phyloP scores from a whole-genome alignment of 768 basidiomycete species.

The Collybia sp. region DNA sequence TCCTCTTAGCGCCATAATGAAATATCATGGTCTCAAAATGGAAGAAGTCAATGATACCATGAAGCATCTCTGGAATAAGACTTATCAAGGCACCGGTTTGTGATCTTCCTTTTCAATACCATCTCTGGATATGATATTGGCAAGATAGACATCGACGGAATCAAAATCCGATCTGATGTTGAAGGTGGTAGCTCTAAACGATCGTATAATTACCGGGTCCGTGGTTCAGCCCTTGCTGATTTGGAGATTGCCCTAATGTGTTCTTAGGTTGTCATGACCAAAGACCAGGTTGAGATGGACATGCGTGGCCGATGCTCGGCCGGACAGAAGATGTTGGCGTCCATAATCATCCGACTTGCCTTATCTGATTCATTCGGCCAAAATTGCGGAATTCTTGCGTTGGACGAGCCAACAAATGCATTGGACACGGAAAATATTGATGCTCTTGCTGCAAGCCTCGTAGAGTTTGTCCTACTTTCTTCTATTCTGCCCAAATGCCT shows the following conservation, averaged over 20 bases:
- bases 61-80: constrained; percentile 97
- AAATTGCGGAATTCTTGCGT: constrained; percentile 94
- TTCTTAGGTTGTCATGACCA: constrained; percentile 93
- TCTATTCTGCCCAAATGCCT: constrained; percentile 3
- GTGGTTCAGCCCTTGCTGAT: constrained; percentile 17
- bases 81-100: constrained; percentile 95
- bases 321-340: constrained; percentile 97
- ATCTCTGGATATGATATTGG: constrained; percentile 3
- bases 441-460: constrained; percentile 85
- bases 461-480: constrained; percentile 61
- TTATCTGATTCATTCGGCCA: constrained; percentile 97
- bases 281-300: constrained; percentile 99
- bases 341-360: constrained; percentile 95
- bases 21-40: constrained; percentile 97
- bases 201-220: constrained; percentile 94
- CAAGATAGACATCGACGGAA: constrained; percentile 90
- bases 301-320: constrained; percentile 99
- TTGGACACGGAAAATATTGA: constrained; percentile 95
- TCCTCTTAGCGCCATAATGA: constrained; percentile 86
- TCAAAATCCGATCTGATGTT: constrained; percentile 89
- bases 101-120: neutral
- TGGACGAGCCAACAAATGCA: constrained; percentile 98
- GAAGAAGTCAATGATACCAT: constrained; percentile 99
- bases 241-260: constrained; percentile 7
- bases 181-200: constrained; percentile 89